Conservation (phyloP, 768 basidiomycete genomes). For the Hericium rajendrae region DNA sequence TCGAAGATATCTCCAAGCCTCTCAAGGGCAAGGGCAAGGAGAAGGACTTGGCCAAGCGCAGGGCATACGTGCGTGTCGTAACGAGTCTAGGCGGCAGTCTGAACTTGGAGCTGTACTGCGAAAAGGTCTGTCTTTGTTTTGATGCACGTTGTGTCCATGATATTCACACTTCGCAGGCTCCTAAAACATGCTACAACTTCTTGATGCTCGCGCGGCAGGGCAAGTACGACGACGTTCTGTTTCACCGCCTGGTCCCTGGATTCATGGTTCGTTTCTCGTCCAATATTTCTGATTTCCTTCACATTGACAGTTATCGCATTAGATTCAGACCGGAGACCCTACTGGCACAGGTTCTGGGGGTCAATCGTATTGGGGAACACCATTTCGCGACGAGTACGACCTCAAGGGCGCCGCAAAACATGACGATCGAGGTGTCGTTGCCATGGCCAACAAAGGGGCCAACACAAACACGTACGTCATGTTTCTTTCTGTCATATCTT, state of each 20-base stretch:
- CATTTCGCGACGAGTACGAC: conserved; percentile 92
- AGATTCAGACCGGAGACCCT: conserved; percentile 98
- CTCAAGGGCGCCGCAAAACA: conserved; percentile 83
- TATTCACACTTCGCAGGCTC: conserved; percentile 47
- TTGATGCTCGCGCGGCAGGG: conserved; percentile 85
- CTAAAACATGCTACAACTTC: conserved; percentile 98
- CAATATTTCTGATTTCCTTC: background rate
- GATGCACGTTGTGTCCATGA: background rate
- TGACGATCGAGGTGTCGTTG: conserved; percentile 72
- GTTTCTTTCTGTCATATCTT: no score
- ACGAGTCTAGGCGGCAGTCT: conserved; percentile 83
- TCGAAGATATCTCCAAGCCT: conserved; percentile 79
- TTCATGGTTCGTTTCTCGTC: conserved; percentile 64
- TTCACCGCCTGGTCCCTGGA: conserved; percentile 88
- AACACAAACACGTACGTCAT: conserved; percentile 69
- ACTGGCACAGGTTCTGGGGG: conserved; percentile 94
- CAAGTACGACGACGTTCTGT: conserved; percentile 83
- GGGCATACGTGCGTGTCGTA: conserved; percentile 92
- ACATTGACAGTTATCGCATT: background rate
- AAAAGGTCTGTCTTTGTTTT: conserved; percentile 46
- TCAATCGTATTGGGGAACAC: conserved; percentile 87
- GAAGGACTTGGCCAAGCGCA: conserved; percentile 82
- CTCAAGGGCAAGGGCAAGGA: conserved; percentile 85
- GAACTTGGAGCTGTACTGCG: conserved; percentile 81
- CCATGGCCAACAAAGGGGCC: conserved; percentile 95